phyloP scores from a whole-genome alignment of 139 green algal species.

The Tetratostichococcus sp. region DNA sequence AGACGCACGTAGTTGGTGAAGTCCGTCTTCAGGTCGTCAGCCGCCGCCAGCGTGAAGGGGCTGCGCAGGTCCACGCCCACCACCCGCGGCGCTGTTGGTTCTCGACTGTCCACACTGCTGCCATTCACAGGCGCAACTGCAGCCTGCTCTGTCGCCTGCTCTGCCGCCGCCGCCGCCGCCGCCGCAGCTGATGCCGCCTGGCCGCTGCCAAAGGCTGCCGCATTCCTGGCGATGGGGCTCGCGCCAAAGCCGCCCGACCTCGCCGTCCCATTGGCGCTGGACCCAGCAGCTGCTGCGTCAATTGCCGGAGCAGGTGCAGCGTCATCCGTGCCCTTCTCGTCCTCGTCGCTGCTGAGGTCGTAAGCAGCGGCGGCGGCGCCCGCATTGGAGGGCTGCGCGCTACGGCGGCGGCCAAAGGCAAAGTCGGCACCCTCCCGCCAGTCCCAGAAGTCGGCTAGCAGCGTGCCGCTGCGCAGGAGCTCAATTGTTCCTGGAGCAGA shows the following conservation, averaged over 20 bases:
- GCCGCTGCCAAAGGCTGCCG: background rate
- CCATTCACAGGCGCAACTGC: background rate
- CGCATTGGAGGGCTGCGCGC: background rate
- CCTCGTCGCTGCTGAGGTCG: constrained; percentile 12
- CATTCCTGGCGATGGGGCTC: background rate
- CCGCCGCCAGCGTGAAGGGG: constrained; percentile 46
- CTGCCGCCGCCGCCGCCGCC: too few species aligned
- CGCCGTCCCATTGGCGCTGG: constrained; percentile 10
- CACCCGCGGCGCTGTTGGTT: constrained; percentile 7
- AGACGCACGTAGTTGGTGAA: constrained; percentile 85
- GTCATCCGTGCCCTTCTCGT: constrained; percentile 26
- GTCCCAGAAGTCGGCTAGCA: constrained; percentile 75
- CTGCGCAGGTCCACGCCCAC: constrained; percentile 44
- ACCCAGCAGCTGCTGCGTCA: constrained; percentile 1
- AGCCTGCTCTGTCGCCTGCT: too few species aligned
- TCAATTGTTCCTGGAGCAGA: constrained; percentile 62
- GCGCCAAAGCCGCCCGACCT: constrained; percentile 3
- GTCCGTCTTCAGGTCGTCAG: constrained; percentile 53
- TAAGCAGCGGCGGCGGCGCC: background rate
- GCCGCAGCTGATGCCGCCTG: background rate
- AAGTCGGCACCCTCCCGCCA: constrained; percentile 69
- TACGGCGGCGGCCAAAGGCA: constrained; percentile 35
- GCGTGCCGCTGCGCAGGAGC: constrained; percentile 60
- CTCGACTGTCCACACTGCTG: too few species aligned
- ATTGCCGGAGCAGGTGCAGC: constrained; percentile 11